A percentile compares a stretch with the other conserved stretches of the same genome.
These are phyloP conservation scores for Xylariales sp. DNA, from an alignment of 2,329 filamentous ascomycete species.

Conservation along the genomic window DNA sequence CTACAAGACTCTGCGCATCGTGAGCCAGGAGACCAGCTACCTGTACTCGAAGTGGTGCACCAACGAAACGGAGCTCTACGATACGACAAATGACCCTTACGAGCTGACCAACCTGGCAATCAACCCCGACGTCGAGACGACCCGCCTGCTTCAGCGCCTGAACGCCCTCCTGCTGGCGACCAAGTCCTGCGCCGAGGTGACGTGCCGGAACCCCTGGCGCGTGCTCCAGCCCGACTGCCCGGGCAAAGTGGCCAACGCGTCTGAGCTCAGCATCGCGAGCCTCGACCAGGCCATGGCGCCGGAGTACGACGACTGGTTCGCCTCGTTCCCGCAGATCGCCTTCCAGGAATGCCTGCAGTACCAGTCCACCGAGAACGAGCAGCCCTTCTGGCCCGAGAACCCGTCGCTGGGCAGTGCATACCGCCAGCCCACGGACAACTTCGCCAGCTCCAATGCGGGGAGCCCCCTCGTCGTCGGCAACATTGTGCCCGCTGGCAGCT, in stretches of 20 bases:
- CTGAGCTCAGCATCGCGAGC: conserved; percentile 40
- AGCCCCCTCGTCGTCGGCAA: background rate
- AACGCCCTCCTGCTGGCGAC: conserved; percentile 20
- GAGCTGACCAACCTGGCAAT: conserved; percentile 18
- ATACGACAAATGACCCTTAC: conserved; percentile 35
- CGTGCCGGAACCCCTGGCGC: conserved; percentile 38
- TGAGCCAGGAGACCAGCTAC: conserved; percentile 50
- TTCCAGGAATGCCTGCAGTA: conserved; percentile 5
- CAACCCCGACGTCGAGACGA: conserved; percentile 6
- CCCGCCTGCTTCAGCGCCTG: conserved; percentile 12
- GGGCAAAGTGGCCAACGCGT: background rate
- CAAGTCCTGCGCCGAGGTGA: conserved; percentile 18
- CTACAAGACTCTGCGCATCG: conserved; percentile 55
- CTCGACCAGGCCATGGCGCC: conserved; percentile 45
- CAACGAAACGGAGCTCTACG: conserved; percentile 64
- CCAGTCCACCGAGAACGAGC: conserved; percentile 1
- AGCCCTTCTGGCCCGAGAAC: conserved; percentile 1
- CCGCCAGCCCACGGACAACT: conserved; percentile 4
- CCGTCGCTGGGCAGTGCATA: background rate
- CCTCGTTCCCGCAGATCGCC: conserved; percentile 10
- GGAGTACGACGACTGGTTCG: conserved; percentile 50
- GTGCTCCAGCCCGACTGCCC: conserved; percentile 42
- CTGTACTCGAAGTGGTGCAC: conserved; percentile 68
- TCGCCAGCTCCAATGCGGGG: background rate
- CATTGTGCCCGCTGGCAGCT: background rate